These are phyloP conservation scores for Phanerochaete carnosa DNA, from an alignment of 768 basidiomycete genomes.

Conservation along the genomic window DNA sequence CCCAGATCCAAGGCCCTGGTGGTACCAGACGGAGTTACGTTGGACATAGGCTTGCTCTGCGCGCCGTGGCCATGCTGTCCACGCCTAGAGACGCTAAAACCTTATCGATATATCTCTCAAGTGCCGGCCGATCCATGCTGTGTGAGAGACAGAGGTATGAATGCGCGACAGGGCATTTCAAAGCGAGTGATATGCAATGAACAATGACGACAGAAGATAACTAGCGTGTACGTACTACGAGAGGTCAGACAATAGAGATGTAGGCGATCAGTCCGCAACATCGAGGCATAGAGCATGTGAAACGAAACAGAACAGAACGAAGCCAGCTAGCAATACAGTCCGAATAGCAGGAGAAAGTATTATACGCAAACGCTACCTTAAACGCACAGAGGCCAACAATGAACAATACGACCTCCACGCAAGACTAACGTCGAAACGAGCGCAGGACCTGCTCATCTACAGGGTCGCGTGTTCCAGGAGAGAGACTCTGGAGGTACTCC, in stretches of 20 bases:
- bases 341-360: neutral
- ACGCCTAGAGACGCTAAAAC: neutral
- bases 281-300: neutral
- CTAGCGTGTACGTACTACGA: neutral
- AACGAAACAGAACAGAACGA: neutral
- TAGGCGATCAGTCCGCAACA: neutral
- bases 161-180: neutral
- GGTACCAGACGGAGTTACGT: constrained; percentile 2
- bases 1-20: neutral
- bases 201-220: neutral
- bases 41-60: neutral
- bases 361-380: neutral
- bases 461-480: constrained; percentile 21
- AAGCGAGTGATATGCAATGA: neutral
- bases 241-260: neutral
- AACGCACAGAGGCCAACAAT: neutral
- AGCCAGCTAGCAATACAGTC: neutral
- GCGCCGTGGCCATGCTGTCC: neutral
- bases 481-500: constrained; percentile 25
- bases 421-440: neutral
- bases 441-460: constrained; percentile 23
- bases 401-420: neutral
- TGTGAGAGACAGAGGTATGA: neutral
- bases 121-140: constrained; percentile 2
- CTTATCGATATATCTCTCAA: neutral